phyloP scores from a whole-genome alignment of 192 early-diverging fungal genomes.

The Gaertneriomyces semiglobifer region DNA sequence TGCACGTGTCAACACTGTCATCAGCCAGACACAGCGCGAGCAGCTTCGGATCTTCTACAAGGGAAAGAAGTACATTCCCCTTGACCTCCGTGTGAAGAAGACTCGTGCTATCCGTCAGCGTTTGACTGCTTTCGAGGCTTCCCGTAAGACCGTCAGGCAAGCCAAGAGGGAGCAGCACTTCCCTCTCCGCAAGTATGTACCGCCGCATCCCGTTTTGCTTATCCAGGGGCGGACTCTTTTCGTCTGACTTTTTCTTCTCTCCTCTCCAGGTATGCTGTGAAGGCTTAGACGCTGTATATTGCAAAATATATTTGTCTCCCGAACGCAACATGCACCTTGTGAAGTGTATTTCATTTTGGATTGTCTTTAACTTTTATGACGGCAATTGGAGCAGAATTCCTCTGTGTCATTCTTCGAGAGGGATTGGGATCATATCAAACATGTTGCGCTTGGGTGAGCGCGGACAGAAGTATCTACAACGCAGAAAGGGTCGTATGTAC shows the following conservation, averaged over 20 bases:
- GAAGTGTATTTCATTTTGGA: no score
- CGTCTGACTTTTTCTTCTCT: background rate
- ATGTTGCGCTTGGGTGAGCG: no score
- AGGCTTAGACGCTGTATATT: constrained; percentile 37
- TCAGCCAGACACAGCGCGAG: constrained; percentile 87
- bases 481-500: no score
- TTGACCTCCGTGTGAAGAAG: constrained; percentile 98
- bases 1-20: constrained; percentile 92
- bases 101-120: constrained; percentile 97
- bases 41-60: constrained; percentile 87
- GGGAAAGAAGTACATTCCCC: constrained; percentile 91
- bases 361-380: no score
- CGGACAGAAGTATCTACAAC: no score
- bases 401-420: no score
- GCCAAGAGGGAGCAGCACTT: constrained; percentile 87
- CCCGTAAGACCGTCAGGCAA: constrained; percentile 83
- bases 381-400: no score
- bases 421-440: no score
- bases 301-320: no score
- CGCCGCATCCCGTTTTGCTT: background rate
- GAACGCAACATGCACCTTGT: no score
- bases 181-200: constrained; percentile 83
- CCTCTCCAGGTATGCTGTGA: constrained; percentile 44
- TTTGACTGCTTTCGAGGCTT: constrained; percentile 77
- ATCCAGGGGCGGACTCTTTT: background rate